Percentiles rank a stretch among this genome's conserved stretches.
Conservation (phyloP, 2,329 filamentous ascomycete species). For the Cryoendolithus antarcticus region DNA sequence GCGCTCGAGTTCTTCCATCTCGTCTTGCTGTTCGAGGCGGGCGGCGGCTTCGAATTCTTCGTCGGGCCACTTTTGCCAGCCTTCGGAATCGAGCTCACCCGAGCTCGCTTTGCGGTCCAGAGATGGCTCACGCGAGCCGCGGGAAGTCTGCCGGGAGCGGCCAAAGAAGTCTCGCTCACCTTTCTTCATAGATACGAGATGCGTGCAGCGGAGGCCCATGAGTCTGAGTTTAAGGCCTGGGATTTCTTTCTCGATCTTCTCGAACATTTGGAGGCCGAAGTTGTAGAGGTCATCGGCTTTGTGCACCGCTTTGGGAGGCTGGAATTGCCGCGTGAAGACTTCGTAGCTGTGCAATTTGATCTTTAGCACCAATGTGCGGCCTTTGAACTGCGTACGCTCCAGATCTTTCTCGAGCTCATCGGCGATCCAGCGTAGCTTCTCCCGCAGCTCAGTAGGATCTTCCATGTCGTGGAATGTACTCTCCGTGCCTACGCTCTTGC, state of each 20-base stretch:
- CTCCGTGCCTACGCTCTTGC: slow-evolving; percentile 90
- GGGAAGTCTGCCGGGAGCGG: slow-evolving; percentile 15
- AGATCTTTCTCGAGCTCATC: slow-evolving; percentile 82
- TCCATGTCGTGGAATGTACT: slow-evolving; percentile 77
- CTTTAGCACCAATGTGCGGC: slow-evolving; percentile 82
- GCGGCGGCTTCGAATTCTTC: slow-evolving; percentile 53
- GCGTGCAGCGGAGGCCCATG: slow-evolving; percentile 79
- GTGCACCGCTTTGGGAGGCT: slow-evolving; percentile 58
- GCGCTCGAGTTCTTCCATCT: slow-evolving; percentile 48
- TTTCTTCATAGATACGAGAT: slow-evolving; percentile 77
- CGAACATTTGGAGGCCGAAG: slow-evolving; percentile 67
- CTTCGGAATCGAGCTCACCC: slow-evolving; percentile 32
- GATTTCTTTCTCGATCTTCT: slow-evolving; percentile 72
- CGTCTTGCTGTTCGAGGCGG: slow-evolving; percentile 46
- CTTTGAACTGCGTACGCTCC: slow-evolving; percentile 66
- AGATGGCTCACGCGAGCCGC: slow-evolving; percentile 18
- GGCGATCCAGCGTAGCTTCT: slow-evolving; percentile 68
- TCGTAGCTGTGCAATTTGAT: slow-evolving; percentile 92
- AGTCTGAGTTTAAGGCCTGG: slow-evolving; percentile 67
- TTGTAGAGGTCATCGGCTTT: slow-evolving; percentile 73
- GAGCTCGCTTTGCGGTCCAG: slow-evolving; percentile 13
- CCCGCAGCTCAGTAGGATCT: slow-evolving; percentile 53
- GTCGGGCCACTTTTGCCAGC: slow-evolving; percentile 59
- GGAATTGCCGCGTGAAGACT: slow-evolving; percentile 70
- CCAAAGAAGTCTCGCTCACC: slow-evolving; percentile 73